Conservation (phyloP, 2,329 filamentous ascomycete species). For the Fusarium nurragi region DNA sequence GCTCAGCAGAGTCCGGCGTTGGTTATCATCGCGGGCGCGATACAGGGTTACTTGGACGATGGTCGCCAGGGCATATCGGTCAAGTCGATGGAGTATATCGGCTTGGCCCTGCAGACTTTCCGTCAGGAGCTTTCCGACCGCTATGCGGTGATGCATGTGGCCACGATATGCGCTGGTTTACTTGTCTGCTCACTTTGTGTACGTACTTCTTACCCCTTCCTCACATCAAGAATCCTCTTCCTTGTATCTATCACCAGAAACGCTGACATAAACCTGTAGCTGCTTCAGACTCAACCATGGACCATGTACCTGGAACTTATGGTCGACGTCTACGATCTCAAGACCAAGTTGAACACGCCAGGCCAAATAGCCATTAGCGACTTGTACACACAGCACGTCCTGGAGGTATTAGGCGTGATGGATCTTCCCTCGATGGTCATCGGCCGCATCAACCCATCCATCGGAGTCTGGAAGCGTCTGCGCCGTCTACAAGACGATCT, state of each 20-base stretch:
- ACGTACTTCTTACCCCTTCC: constrained; percentile 6
- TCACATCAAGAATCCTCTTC: background rate
- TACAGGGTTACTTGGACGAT: constrained; percentile 40
- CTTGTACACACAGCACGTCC: constrained; percentile 19
- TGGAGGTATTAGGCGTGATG: constrained; percentile 41
- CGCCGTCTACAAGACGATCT: constrained; percentile 29
- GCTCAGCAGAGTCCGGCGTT: constrained; percentile 38
- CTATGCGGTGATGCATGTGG: constrained; percentile 30
- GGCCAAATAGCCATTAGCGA: constrained; percentile 25
- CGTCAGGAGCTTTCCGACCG: constrained; percentile 32
- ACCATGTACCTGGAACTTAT: constrained; percentile 40
- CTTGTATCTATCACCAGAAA: background rate
- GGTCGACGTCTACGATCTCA: constrained; percentile 32
- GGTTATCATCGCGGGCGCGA: constrained; percentile 31
- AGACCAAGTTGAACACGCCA: constrained; percentile 13
- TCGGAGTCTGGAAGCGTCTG: constrained; percentile 39
- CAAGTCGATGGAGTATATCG: constrained; percentile 38
- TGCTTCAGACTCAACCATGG: constrained; percentile 38
- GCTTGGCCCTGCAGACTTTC: constrained; percentile 36
- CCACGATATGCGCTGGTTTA: constrained; percentile 36
- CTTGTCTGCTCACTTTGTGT: constrained; percentile 38
- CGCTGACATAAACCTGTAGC: constrained; percentile 9
- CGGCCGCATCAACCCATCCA: constrained; percentile 21
- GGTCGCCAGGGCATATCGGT: constrained; percentile 25
- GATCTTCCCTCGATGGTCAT: constrained; percentile 35